Percentiles rank a stretch among this genome's conserved stretches.
Conservation (phyloP, 306 rosid species). For the Cucurbita maxima region DNA sequence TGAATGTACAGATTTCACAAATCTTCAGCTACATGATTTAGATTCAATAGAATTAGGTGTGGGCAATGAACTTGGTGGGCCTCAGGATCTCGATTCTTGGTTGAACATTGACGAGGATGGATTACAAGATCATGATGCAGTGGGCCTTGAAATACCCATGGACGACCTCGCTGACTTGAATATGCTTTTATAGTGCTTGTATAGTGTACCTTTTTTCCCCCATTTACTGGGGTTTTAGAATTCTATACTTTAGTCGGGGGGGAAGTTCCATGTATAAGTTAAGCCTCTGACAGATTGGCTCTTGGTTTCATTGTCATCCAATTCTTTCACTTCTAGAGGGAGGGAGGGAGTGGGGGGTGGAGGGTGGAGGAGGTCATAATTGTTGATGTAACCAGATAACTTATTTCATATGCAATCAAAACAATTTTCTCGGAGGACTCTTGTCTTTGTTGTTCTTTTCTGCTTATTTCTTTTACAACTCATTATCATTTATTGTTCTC, state of each 20-base stretch:
- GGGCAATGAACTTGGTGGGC: constrained; percentile 37
- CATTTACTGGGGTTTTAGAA: constrained; percentile 27
- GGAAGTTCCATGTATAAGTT: constrained; percentile 36
- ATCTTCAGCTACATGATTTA: constrained; percentile 37
- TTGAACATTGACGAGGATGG: constrained; percentile 52
- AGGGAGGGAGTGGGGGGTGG: not conserved
- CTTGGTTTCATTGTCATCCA: constrained; percentile 63
- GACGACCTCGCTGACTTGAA: constrained; percentile 65
- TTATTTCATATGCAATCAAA: not conserved
- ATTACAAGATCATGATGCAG: constrained; percentile 37
- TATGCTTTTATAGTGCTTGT: constrained; percentile 37
- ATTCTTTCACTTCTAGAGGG: constrained; percentile 27
- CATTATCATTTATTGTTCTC: not conserved
- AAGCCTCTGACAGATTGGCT: constrained; percentile 39
- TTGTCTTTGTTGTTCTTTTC: not conserved
- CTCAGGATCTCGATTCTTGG: constrained; percentile 58
- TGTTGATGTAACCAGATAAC: constrained; percentile 4
- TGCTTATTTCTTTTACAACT: not conserved
- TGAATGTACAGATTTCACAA: constrained; percentile 27
- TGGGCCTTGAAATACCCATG: constrained; percentile 77
- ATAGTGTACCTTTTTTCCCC: constrained; percentile 17
- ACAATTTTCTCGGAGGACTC: not conserved
- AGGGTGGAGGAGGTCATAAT: not conserved
- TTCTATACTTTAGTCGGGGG: constrained; percentile 30
- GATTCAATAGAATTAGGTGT: constrained; percentile 53